Evolutionary conservation across 2,329 filamentous ascomycete species (phyloP), one percentile per base, ranked within the genome.

Genomic region (Fusarium begoniae): DNA sequence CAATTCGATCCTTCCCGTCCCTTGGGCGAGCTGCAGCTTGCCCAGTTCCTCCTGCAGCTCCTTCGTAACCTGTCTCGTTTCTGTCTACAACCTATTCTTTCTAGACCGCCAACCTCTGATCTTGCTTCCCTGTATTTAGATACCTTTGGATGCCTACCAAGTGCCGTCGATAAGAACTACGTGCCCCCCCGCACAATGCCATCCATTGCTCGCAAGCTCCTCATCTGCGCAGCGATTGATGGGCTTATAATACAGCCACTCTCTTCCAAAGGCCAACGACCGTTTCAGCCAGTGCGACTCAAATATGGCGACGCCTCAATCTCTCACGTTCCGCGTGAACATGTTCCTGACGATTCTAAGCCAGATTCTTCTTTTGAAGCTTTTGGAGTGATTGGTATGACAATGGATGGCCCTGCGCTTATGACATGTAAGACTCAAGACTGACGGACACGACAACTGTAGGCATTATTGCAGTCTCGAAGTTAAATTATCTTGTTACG

Each of bases 391-490:
- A 84, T 91, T 75, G 89, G 89, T 90, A 80, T 70, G 82, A 56
- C 32, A 73, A 55, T 32, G 18, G 48, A 56, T 61, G 56, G 61
- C 57, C 59, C 71, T 44, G 30, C 40, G 60, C 54, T 72, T 75
- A 61, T 53, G 56, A 68, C 76, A 75, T 55, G 12, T 48, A 66
- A 63, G 50, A 41, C 32, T 32, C 35, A 17, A 55, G 28, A 51
- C 61, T 74, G 32, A 60, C 66, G 59, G 62, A 43, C 58, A 62
- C 20, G 38, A 26, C 67, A 60, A 28, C 28, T 38, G 28, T 53
- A 98, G 96, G 96, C 28, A 85, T 99, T 3, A 89, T 99, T 50
- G 94, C 91, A 41, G 90, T 98, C 68, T 93, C 95, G 28, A 93
- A 91, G 43, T 89, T 92, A 35, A 93, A 91, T 73, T 98, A 96